Conservation (phyloP, 176 grass and related monocot species). For the Carex littledalei region DNA sequence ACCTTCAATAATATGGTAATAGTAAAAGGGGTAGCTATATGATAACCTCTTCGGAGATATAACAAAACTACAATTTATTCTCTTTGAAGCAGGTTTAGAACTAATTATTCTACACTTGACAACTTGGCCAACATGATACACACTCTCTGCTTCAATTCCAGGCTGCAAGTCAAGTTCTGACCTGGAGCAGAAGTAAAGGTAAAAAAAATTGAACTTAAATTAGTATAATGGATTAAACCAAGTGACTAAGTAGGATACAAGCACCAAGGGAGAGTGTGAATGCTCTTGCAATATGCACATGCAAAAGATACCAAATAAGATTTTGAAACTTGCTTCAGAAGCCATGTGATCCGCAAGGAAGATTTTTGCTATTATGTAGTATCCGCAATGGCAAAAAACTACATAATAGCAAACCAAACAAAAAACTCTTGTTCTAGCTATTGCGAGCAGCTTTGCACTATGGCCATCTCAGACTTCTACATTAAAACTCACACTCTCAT, state of each 20-base stretch:
- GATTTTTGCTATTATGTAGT: background rate
- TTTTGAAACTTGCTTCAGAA: background rate
- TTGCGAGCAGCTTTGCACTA: background rate
- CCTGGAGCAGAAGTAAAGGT: slow-evolving; percentile 32
- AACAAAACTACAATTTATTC: slow-evolving; percentile 73
- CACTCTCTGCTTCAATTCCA: slow-evolving; percentile 66
- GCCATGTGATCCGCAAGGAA: too few relatives aligned
- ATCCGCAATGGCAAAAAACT: background rate
- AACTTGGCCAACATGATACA: slow-evolving; percentile 87
- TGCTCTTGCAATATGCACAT: background rate
- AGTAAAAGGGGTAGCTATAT: slow-evolving; percentile 1
- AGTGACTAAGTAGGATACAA: background rate
- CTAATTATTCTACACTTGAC: slow-evolving; percentile 91
- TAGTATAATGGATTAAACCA: background rate
- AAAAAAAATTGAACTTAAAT: slow-evolving; percentile 15
- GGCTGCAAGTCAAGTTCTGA: slow-evolving; percentile 83
- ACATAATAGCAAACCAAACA: background rate
- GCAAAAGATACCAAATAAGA: background rate
- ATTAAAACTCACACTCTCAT: background rate
- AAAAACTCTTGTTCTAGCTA: background rate
- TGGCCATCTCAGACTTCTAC: background rate
- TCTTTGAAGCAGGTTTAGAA: slow-evolving; percentile 57
- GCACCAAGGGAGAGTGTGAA: background rate
- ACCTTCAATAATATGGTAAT: slow-evolving; percentile 4
- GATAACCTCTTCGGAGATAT: slow-evolving; percentile 66